Evolutionary conservation across 768 basidiomycete genomes (phyloP), one percentile per base, ranked within the genome.

Genomic region (Suillus luteus): DNA sequence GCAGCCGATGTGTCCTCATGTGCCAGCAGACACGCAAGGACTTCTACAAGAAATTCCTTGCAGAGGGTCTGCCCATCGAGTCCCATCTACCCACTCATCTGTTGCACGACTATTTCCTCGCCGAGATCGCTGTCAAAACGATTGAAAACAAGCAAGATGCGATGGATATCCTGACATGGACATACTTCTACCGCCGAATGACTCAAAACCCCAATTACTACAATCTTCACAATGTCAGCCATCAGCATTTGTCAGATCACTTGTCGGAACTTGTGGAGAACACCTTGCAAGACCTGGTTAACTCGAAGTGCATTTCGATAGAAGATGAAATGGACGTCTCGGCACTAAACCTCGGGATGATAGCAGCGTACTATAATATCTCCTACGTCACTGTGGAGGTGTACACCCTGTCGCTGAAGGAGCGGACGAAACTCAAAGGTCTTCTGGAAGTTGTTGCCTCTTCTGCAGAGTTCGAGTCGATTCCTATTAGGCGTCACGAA

Each of bases 91-190:
- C 96, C 1, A 94, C 93, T 0, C 90, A 95, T 73, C 79, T 91
- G 63, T 79, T 99, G 1, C 96, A 98, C 70, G 97, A 99, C 73
- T 97, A 97, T 76, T 98, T 99, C 86, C 84, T 98, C 59, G 95
- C 96, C 0, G 97, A 99, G 76, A 97, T 99, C 67, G 96, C 96
- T 10, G 95, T 98, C 48, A 96, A 95, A 79, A 99, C 96, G 14
- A 98, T 99, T 63, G 95, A 99, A 79, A 99, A 98, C 77, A 99
- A 99, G 81, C 96, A 99, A 76, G 94, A 97, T 73, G 93, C 93
- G 0, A 92, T 95, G 91, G 96, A 99, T 76, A 97, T 97, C 73
- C 80, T 97, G 70, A 99, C 97, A 0, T 99, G 97, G 97, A 96
- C 96, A 12, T 97, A 92, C 81, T 94, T 98, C 82, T 99, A 99